Conservation (phyloP, 495 filamentous ascomycete species). For the Talaromyces liani region DNA sequence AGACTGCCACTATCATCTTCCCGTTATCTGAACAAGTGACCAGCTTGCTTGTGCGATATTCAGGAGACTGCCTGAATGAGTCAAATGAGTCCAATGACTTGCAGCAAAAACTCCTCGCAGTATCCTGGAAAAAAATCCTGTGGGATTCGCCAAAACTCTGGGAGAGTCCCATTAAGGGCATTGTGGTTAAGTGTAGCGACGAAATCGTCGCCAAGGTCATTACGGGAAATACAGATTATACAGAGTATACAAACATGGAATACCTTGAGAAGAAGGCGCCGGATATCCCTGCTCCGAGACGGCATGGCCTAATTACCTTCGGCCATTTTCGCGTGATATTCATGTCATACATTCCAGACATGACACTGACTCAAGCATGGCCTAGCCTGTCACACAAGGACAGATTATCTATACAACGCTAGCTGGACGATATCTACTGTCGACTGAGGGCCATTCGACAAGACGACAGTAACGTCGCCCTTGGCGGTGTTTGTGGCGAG, state of each 20-base stretch:
- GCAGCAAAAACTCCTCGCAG: not conserved
- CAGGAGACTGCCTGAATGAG: not conserved
- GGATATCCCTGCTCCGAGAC: conserved; percentile 23
- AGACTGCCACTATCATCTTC: conserved; percentile 11
- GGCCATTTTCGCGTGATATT: conserved; percentile 21
- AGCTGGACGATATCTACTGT: conserved; percentile 24
- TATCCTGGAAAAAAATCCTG: conserved; percentile 11
- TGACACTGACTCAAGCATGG: conserved; percentile 22
- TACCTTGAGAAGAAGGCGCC: conserved; percentile 23
- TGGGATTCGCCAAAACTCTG: conserved; percentile 10
- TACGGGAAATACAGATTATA: conserved; percentile 16
- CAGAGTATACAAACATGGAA: conserved; percentile 26
- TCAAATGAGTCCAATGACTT: not conserved
- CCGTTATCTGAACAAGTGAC: conserved; percentile 14
- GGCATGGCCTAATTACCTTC: conserved; percentile 23
- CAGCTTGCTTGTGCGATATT: conserved; percentile 9
- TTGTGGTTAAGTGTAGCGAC: conserved; percentile 19
- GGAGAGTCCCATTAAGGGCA: not conserved
- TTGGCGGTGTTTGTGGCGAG: conserved; percentile 26
- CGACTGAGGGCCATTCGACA: conserved; percentile 20
- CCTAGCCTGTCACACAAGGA: conserved; percentile 16
- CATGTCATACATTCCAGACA: conserved; percentile 24
- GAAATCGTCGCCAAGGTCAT: conserved; percentile 22
- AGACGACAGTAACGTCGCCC: conserved; percentile 9
- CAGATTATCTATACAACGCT: conserved; percentile 23